phyloP scores from a whole-genome alignment of 2,329 filamentous ascomycete genomes.

The Fonsecaea erecta region DNA sequence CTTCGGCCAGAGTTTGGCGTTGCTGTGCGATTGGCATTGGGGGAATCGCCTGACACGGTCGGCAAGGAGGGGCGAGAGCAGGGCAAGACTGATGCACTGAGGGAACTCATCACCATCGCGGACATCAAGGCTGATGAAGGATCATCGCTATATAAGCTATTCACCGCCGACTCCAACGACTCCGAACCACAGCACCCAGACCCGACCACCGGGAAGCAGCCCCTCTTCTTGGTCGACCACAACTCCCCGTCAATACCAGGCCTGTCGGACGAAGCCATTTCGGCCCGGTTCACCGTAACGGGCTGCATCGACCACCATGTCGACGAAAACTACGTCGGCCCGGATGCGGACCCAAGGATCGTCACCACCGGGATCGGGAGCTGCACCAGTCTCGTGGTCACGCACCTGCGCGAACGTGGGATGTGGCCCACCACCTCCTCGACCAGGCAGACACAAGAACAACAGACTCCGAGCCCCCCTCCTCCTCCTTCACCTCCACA shows the following conservation, averaged over 20 bases:
- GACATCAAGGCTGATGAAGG: conserved; percentile 41
- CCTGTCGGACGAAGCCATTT: conserved; percentile 43
- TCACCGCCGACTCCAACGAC: conserved; percentile 6
- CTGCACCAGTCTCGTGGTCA: conserved; percentile 62
- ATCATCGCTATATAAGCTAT: conserved; percentile 11
- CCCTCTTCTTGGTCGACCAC: conserved; percentile 50
- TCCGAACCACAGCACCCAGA: background rate
- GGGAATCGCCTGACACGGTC: conserved; percentile 48
- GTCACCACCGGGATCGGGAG: conserved; percentile 61
- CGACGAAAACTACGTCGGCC: conserved; percentile 60
- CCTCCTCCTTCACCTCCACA: too few species aligned
- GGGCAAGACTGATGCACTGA: conserved; percentile 32
- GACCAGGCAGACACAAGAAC: too few species aligned
- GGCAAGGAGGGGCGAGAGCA: conserved; percentile 37
- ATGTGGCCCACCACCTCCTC: conserved; percentile 49
- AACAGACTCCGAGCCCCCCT: too few species aligned
- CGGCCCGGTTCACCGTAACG: conserved; percentile 48
- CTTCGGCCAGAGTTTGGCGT: conserved; percentile 64
- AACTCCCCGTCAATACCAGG: conserved; percentile 48
- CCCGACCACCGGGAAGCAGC: conserved; percentile 13
- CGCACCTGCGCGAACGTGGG: conserved; percentile 53
- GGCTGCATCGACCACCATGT: conserved; percentile 68
- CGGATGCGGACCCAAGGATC: conserved; percentile 53
- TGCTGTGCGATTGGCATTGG: conserved; percentile 56
- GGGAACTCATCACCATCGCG: conserved; percentile 48